Percentiles rank a stretch among this genome's conserved stretches.
Conservation (phyloP, 2,329 filamentous ascomycete species). For the Scorias spongiosa region DNA sequence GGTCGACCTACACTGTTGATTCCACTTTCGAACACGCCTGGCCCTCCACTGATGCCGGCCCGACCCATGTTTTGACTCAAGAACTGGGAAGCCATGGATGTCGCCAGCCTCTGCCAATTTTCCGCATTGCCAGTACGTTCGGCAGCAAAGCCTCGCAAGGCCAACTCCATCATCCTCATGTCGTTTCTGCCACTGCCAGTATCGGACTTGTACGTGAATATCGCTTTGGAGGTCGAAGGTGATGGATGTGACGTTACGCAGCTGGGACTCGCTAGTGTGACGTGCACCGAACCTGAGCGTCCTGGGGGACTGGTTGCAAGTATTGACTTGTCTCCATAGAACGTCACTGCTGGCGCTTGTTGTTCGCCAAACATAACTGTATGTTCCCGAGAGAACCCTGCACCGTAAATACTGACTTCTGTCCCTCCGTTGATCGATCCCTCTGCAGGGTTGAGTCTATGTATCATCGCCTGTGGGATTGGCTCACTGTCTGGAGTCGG, state of each 20-base stretch:
- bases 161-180: conserved; percentile 43
- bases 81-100: conserved; percentile 13
- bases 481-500: conserved; percentile 2
- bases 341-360: conserved; percentile 57
- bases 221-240: conserved; percentile 14
- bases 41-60: conserved; percentile 6
- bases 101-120: conserved; percentile 16
- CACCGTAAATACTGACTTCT: conserved; percentile 73
- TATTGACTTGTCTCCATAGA: conserved; percentile 65
- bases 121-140: conserved; percentile 19
- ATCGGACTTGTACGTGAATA: conserved; percentile 50
- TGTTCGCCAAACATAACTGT: conserved; percentile 73
- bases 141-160: conserved; percentile 25
- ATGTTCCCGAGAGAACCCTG: conserved; percentile 61
- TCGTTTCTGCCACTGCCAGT: conserved; percentile 14
- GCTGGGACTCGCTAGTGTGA: conserved; percentile 38
- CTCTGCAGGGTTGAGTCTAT: conserved; percentile 70
- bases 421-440: conserved; percentile 72
- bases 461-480: conserved; percentile 45
- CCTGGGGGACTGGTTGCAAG: conserved; percentile 66
- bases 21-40: neutral
- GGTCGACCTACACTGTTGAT: neutral
- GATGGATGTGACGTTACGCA: conserved; percentile 1
- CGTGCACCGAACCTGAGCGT: conserved; percentile 51
- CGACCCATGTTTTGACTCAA: conserved; percentile 9